phyloP scores from a whole-genome alignment of 257 asterid species.

The Nicotiana tomentosiformis region DNA sequence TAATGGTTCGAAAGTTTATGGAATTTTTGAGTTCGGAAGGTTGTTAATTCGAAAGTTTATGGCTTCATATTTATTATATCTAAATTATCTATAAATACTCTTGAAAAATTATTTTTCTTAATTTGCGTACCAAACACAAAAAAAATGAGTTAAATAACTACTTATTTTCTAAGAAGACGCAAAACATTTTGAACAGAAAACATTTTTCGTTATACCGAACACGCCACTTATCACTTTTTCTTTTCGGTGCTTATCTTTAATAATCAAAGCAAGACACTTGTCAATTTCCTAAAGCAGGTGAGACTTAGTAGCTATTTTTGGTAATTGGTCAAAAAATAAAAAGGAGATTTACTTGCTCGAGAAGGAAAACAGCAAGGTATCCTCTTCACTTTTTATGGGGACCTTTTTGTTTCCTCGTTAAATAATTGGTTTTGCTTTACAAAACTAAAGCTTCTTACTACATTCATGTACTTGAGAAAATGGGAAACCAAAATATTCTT shows the following conservation, averaged over 20 bases:
- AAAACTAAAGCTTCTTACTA: neutral
- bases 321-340: neutral
- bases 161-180: no score
- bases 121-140: no score
- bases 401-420: neutral
- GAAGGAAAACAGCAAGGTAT: constrained; percentile 6
- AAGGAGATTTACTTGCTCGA: neutral
- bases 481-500: no score
- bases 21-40: no score
- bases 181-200: no score
- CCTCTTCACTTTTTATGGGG: constrained; percentile 27
- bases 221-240: neutral
- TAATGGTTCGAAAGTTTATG: no score
- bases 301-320: constrained; percentile 16
- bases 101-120: no score
- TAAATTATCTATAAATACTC: no score
- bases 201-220: no score
- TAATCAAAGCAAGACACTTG: neutral
- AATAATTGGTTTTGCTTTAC: neutral
- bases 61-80: no score
- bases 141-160: no score
- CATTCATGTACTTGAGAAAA: neutral
- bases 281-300: neutral
- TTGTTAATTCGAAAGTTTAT: no score
- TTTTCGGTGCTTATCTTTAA: constrained; percentile 28